phyloP scores from a whole-genome alignment of 352 stramenopile genomes.

The Phytophthora colocasiae region DNA sequence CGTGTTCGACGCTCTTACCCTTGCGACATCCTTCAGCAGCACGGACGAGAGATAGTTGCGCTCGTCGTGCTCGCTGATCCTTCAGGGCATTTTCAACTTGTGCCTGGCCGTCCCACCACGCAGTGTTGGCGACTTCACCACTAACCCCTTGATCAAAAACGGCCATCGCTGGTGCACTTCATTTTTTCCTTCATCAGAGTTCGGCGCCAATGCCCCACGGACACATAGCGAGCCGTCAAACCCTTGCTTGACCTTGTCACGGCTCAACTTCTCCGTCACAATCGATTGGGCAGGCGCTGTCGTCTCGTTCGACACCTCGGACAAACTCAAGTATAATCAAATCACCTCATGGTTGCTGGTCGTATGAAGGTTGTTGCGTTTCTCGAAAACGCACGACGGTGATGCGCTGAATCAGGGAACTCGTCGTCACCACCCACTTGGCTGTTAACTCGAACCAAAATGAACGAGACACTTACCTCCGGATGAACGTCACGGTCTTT shows the following conservation, averaged over 20 bases:
- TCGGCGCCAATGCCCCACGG: not conserved
- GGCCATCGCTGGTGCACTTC: not conserved
- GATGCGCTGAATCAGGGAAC: too few species aligned
- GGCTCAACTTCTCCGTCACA: not conserved
- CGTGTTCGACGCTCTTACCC: too few species aligned
- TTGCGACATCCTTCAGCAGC: too few species aligned
- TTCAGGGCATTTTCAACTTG: too few species aligned
- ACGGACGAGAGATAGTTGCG: too few species aligned
- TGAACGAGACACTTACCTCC: not conserved
- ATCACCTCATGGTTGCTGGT: not conserved
- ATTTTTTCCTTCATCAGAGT: not conserved
- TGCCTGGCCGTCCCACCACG: too few species aligned
- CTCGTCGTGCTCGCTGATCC: too few species aligned
- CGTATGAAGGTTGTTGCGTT: not conserved
- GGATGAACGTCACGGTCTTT: not conserved
- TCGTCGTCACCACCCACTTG: not conserved
- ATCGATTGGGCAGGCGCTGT: not conserved
- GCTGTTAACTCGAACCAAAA: constrained; percentile 4
- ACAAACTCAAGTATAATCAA: not conserved
- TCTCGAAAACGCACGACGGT: constrained; percentile 1
- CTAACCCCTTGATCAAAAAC: not conserved
- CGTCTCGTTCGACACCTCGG: not conserved
- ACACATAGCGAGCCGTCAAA: constrained; percentile 3
- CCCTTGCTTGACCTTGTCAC: not conserved
- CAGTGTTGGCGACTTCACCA: not conserved